phyloP scores from a whole-genome alignment of 2,329 filamentous ascomycete species.

The Ophiostoma sp. region DNA sequence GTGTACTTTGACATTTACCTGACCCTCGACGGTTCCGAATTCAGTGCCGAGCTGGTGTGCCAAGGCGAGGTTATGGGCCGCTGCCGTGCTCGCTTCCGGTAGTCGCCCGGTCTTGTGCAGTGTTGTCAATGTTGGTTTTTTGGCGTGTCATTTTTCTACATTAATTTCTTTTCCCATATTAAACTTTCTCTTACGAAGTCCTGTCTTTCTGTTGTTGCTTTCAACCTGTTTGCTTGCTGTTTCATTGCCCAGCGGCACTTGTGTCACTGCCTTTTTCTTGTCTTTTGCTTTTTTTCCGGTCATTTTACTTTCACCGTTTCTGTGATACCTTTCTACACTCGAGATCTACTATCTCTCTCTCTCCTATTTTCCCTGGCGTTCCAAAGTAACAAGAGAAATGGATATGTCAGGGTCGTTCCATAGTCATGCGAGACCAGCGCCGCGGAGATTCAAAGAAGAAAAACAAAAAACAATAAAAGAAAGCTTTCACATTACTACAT shows the following conservation, averaged over 20 bases:
- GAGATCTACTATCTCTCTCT: conserved; percentile 14
- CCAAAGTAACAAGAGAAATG: conserved; percentile 11
- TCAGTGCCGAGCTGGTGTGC: conserved; percentile 97
- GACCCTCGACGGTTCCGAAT: conserved; percentile 94
- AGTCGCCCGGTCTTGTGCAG: background rate
- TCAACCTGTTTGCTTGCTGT: background rate
- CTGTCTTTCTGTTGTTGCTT: conserved; percentile 4
- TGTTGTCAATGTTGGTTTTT: background rate
- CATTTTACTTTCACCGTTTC: background rate
- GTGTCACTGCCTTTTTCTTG: background rate
- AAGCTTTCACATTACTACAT: background rate
- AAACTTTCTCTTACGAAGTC: conserved; percentile 6
- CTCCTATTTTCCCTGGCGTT: conserved; percentile 8
- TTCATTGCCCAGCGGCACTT: background rate
- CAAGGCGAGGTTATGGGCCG: conserved; percentile 99
- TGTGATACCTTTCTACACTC: conserved; percentile 22
- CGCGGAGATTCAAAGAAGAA: background rate
- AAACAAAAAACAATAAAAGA: background rate
- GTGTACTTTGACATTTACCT: conserved; percentile 80
- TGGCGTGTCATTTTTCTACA: background rate
- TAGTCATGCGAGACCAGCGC: conserved; percentile 2
- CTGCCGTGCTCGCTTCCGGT: conserved; percentile 85
- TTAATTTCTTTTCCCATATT: background rate
- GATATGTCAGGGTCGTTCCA: background rate
- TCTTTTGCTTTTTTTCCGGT: background rate